Percentiles rank a stretch among this genome's conserved stretches.
Evolutionary conservation across 768 basidiomycete genomes (phyloP).

Genomic region (Ephemerocybe angulata): DNA sequence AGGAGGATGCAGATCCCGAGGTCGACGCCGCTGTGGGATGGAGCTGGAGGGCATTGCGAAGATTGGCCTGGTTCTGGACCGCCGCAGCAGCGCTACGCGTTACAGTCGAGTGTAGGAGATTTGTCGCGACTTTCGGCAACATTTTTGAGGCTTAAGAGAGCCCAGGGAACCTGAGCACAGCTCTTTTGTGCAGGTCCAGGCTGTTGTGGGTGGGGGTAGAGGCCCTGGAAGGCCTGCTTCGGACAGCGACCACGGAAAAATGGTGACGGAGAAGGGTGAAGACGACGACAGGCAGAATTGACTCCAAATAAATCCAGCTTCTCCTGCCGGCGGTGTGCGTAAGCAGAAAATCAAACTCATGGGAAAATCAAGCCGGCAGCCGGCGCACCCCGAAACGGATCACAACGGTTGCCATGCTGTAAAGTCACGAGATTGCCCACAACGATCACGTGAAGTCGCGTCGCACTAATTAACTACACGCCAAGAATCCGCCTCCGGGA

Average conservation of each 20-base stretch:
- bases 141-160: conserved; percentile 32
- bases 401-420: background rate
- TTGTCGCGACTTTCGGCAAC: conserved; percentile 83
- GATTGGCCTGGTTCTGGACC: conserved; percentile 67
- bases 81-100: conserved; percentile 72
- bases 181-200: too few relatives aligned
- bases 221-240: background rate
- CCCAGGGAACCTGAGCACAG: background rate
- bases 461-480: conserved; percentile 1
- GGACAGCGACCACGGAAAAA: background rate
- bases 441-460: background rate
- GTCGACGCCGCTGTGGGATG: conserved; percentile 38
- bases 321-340: background rate
- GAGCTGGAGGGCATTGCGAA: conserved; percentile 75
- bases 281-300: background rate
- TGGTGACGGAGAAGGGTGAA: background rate
- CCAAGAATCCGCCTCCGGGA: background rate
- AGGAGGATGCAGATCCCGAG: conserved; percentile 29
- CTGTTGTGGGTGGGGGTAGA: background rate
- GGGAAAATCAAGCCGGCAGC: background rate
- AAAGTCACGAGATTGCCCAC: background rate
- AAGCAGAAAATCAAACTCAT: background rate
- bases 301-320: background rate
- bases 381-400: background rate
- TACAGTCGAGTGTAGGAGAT: conserved; percentile 64